Evolutionary conservation across 768 basidiomycete species (phyloP).

Genomic region (Xerocomellus amylosporus): DNA sequence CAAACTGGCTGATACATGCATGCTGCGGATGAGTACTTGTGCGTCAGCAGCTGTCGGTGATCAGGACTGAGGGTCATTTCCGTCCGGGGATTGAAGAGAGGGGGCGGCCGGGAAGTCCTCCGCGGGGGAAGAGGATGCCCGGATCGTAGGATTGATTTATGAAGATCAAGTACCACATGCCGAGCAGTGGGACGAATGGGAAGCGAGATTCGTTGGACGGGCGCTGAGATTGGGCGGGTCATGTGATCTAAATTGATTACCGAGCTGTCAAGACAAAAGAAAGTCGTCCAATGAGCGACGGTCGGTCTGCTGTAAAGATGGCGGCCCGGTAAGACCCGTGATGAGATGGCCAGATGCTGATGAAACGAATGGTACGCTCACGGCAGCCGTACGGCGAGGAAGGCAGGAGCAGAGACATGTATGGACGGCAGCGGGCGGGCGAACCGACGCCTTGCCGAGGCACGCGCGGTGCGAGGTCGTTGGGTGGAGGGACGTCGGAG

Average conservation of each 20-base stretch:
- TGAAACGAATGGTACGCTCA: background rate
- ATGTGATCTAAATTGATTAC: background rate
- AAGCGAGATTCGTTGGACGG: background rate
- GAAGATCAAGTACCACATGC: background rate
- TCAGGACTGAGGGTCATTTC: background rate
- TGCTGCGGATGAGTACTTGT: no score
- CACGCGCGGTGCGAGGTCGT: no score
- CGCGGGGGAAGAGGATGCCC: background rate
- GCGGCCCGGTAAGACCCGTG: background rate
- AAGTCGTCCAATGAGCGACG: no score
- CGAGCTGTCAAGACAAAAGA: background rate
- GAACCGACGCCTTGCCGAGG: no score
- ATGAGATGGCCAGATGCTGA: background rate
- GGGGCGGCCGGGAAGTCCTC: background rate
- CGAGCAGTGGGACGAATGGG: background rate
- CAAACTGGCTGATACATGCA: background rate
- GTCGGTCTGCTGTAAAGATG: background rate
- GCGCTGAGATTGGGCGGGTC: background rate
- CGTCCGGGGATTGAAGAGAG: background rate
- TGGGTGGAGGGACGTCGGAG: conserved; percentile 7
- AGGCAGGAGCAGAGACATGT: no score
- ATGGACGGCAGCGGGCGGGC: no score
- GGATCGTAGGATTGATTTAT: background rate
- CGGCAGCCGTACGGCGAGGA: no score
- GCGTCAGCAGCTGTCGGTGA: conserved; percentile 6